Evolutionary conservation across 495 filamentous ascomycete species (phyloP), one percentile per base, ranked within the genome.

Genomic region (Aspergillus biplanus): DNA sequence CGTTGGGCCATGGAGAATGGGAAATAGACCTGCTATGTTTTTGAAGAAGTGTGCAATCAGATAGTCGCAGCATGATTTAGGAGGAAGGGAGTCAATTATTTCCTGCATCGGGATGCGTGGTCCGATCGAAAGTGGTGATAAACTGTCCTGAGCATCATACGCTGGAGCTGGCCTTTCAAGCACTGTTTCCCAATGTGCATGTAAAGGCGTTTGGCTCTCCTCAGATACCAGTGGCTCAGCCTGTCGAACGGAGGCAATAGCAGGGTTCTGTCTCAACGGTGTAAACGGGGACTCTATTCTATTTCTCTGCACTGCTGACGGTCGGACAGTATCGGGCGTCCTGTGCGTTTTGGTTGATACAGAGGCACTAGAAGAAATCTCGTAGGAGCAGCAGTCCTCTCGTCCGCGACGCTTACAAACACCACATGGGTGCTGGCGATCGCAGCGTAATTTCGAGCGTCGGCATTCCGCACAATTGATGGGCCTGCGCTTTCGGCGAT

Each of bases 1-100:
- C 1, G 63, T 71, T 53, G 68, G 68, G 6, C 68, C 66, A 61
- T 71, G 68, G 6, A 71, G 68, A 18, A 71, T 68, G n/a, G 34
- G 68, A 27, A 71, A 71, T 11, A 68, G 47, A 31, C 60, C 13
- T 0, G 61, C 63, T 4, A 71, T 52, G 7, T 57, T 5, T 49
- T 52, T 57, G 32, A 71, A 71, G 18, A 39, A 71, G 5, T 64
- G 62, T 2, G 65, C 59, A 15, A 68, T 52, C 33, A 71, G 42
- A 52, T 66, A 71, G 27, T 70, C 68, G 33, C 65, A 65, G 35
- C 52, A 64, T 13, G 33, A 4, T 46, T 55, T 61, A 0, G 68
- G 59, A 5, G 68, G 68, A 8, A 70, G 56, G 8, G 34, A 15
- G 5, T 44, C 54, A 1, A 70, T 35, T 5, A 70, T 50, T 37